These are phyloP conservation scores for Aspergillus caelatus DNA, from an alignment of 2,329 filamentous ascomycete species.

Conservation along the genomic window DNA sequence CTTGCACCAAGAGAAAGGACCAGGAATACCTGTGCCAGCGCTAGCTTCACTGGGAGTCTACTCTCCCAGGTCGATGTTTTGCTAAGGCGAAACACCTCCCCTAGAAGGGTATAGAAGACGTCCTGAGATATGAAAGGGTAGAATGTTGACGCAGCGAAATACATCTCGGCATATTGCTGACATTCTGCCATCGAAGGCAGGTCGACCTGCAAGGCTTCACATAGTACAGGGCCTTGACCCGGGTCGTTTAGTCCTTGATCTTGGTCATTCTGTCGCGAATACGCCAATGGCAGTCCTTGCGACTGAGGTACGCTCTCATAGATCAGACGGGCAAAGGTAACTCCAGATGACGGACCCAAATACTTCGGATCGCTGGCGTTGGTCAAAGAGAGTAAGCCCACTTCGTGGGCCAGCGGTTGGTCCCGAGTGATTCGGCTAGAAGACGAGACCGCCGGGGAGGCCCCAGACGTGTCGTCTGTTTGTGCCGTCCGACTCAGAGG, in stretches of 20 bases:
- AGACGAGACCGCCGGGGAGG: conserved; percentile 4
- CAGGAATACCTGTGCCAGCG: not conserved
- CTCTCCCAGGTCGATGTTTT: not conserved
- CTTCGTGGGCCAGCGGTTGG: conserved; percentile 9
- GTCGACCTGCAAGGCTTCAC: not conserved
- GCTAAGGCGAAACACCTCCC: not conserved
- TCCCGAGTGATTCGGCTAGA: conserved; percentile 9
- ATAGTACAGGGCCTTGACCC: not conserved
- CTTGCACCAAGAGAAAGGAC: conserved; percentile 3
- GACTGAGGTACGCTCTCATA: conserved; percentile 10
- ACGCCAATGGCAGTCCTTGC: conserved; percentile 6
- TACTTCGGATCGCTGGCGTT: conserved; percentile 11
- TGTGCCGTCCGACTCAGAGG: not conserved
- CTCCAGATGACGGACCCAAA: conserved; percentile 7
- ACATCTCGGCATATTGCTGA: conserved; percentile 3
- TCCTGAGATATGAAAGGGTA: conserved; percentile 5
- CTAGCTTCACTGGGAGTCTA: not conserved
- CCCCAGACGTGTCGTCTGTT: not conserved
- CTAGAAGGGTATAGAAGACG: not conserved
- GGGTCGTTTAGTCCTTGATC: not conserved
- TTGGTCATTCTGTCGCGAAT: not conserved
- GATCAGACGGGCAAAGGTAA: conserved; percentile 8
- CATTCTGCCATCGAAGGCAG: conserved; percentile 4
- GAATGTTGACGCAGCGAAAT: not conserved
- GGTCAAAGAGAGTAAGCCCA: conserved; percentile 9